These are phyloP conservation scores for Thalia dealbata DNA, from an alignment of 176 grass and related monocot genomes.

Conservation along the genomic window DNA sequence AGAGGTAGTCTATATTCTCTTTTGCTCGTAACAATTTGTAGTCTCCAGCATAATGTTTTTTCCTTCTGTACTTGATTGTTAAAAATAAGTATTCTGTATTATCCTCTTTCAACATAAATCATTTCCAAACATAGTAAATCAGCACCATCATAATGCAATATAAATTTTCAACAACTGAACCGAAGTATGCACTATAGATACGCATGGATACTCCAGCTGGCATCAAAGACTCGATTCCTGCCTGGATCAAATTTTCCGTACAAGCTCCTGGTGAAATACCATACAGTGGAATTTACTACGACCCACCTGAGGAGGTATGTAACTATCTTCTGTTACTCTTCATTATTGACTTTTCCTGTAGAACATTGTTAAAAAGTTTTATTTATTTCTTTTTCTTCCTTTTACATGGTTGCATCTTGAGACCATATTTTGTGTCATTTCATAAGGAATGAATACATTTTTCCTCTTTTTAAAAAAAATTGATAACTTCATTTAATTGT, in stretches of 20 bases:
- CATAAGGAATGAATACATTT: too few relatives aligned
- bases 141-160: too few relatives aligned
- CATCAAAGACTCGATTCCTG: constrained; percentile 97
- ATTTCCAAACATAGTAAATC: too few relatives aligned
- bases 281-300: constrained; percentile 93
- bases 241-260: constrained; percentile 91
- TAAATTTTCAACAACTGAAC: not conserved
- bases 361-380: not conserved
- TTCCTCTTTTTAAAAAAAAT: too few relatives aligned
- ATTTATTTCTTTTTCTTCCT: not conserved
- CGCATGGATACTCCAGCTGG: constrained; percentile 95
- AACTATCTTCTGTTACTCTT: not conserved
- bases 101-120: too few relatives aligned
- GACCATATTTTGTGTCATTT: too few relatives aligned
- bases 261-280: constrained; percentile 81
- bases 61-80: not conserved
- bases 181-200: constrained; percentile 29
- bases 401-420: too few relatives aligned
- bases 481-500: too few relatives aligned
- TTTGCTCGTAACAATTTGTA: not conserved
- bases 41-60: not conserved
- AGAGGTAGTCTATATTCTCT: not conserved
- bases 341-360: too few relatives aligned
- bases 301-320: constrained; percentile 71
- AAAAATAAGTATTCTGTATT: not conserved